Evolutionary conservation across 805 yeast genomes (phyloP), one percentile per base, ranked within the genome.

Genomic region (Saccharomyces mikatae): DNA sequence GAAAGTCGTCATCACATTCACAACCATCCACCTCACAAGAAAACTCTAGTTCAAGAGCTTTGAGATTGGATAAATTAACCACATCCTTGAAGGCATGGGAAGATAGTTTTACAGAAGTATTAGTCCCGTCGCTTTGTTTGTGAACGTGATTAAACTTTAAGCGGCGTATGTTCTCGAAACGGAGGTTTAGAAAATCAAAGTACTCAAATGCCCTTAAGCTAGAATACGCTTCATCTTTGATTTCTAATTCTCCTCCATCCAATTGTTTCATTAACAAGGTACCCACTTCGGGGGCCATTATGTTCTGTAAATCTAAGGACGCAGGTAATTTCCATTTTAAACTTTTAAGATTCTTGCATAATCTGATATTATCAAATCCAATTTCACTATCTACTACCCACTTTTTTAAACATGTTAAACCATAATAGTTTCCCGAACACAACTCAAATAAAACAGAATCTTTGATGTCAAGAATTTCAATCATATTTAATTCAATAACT

Each of bases 1-100:
- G 59, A 54, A 81, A 78, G 3, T 67, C 72, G 10, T 71, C 67
- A 9, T 80, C 62, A 60, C 87, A 83, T 8, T 71, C 72, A 58
- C 81, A 75, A 0, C 64, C 68, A 29, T 69, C 61, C 24, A 75
- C 73, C 56, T 78, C 80, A 61, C 88, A 81, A 1, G 86, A 86
- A 29, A 82, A 62, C 6, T 72, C 71, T 21, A 85, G 56, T 59
- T 83, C 86, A 48, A 86, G 63, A 41, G 71, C 72, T 48, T 68
- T 63, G 17, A 81, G 50, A 1, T 50, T 17, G 0, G 56, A 44
- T 8, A 72, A 55, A 47, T 76, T 69, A 28, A 74, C 57, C 2
- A 70, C 59, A 2, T 64, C 52, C 9, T 64, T 63, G 1, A 80
- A 51, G 49, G 72, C 67, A 3, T 60, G 53, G 10, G 59, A 51